phyloP scores from a whole-genome alignment of 345 rosid species.

The Conringia planisiliqua region DNA sequence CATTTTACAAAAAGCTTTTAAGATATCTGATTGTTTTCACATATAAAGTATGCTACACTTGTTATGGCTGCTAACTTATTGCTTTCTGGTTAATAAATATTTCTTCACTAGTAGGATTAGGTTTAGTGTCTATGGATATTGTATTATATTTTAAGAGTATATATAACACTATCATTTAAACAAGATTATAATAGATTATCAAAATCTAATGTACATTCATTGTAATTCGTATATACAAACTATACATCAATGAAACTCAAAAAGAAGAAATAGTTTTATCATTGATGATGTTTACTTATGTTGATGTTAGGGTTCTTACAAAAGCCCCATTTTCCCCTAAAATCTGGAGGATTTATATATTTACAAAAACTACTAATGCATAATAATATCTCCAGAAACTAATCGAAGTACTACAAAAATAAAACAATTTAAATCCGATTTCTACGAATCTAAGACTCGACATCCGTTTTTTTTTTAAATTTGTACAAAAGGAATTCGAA shows the following conservation, averaged over 20 bases:
- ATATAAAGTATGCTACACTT: background rate
- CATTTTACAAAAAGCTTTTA: too few relatives aligned
- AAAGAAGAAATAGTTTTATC: background rate
- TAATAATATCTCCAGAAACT: background rate
- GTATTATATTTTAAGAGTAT: background rate
- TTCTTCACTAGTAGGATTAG: background rate
- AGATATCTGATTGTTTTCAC: background rate
- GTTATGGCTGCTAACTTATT: too few relatives aligned
- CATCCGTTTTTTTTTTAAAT: background rate
- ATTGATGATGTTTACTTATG: background rate
- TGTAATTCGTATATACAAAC: background rate
- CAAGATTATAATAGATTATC: background rate
- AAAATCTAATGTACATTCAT: background rate
- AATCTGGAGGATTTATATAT: background rate
- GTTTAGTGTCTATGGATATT: background rate
- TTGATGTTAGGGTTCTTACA: background rate
- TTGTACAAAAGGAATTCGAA: constrained; percentile 11
- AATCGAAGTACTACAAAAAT: constrained; percentile 1
- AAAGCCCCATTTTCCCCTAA: background rate
- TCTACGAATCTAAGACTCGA: background rate
- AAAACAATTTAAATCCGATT: background rate
- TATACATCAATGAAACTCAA: background rate
- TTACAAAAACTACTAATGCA: background rate
- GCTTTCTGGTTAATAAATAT: background rate
- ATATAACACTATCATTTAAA: too few relatives aligned